Evolutionary conservation across 352 stramenopile species (phyloP).

Genomic region (Globisporangium middletonii): DNA sequence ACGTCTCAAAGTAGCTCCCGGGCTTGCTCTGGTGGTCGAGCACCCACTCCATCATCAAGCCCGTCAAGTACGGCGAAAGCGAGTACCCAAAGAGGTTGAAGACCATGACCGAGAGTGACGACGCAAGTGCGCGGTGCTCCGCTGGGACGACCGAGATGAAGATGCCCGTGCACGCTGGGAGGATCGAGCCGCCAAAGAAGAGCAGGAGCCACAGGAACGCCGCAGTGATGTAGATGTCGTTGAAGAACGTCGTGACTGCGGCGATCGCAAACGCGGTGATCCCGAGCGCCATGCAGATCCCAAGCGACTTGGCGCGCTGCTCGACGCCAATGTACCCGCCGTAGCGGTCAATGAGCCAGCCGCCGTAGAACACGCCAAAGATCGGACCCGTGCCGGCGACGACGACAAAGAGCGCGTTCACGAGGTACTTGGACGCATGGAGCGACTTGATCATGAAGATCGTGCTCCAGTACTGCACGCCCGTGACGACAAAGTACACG

Average conservation of each 20-base stretch:
- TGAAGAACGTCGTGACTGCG: slow-evolving; percentile 70
- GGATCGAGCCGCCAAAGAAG: slow-evolving; percentile 77
- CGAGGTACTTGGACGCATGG: slow-evolving; percentile 73
- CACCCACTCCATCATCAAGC: slow-evolving; percentile 77
- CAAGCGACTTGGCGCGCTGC: slow-evolving; percentile 66
- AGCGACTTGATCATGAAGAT: slow-evolving; percentile 88
- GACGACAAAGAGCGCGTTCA: slow-evolving; percentile 80
- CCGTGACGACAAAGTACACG: slow-evolving; percentile 85
- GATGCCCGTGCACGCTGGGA: slow-evolving; percentile 79
- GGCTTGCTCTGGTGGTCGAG: slow-evolving; percentile 50
- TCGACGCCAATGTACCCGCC: slow-evolving; percentile 75
- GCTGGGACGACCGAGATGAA: slow-evolving; percentile 80
- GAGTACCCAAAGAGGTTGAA: slow-evolving; percentile 83
- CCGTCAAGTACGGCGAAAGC: slow-evolving; percentile 71
- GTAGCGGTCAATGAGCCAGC: slow-evolving; percentile 70
- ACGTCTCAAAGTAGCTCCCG: slow-evolving; percentile 64
- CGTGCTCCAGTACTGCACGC: slow-evolving; percentile 84
- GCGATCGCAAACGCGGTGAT: slow-evolving; percentile 61
- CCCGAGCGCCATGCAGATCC: slow-evolving; percentile 72
- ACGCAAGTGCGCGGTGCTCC: slow-evolving; percentile 68
- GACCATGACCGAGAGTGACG: slow-evolving; percentile 76
- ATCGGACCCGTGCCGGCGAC: slow-evolving; percentile 75
- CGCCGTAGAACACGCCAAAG: slow-evolving; percentile 76
- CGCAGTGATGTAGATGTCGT: slow-evolving; percentile 69
- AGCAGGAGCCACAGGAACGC: slow-evolving; percentile 74